Evolutionary conservation across 352 stramenopile genomes (phyloP).

Genomic region (Phytophthora quininea): DNA sequence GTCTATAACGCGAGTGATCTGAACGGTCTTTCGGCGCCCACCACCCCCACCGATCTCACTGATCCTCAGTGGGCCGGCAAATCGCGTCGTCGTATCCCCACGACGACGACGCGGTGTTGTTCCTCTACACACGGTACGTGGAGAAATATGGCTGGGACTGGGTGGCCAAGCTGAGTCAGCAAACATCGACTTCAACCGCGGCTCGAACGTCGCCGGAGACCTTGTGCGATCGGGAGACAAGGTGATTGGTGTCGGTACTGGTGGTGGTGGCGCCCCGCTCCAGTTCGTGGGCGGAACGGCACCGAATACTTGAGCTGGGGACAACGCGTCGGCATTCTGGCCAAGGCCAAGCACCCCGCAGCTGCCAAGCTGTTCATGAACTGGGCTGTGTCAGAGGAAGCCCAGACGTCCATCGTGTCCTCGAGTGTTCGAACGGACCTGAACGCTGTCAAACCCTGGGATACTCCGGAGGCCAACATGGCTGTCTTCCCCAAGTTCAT

Average conservation of each 20-base stretch:
- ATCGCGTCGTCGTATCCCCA: conserved; percentile 59
- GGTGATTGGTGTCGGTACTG: conserved; percentile 32
- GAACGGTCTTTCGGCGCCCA: conserved; percentile 12
- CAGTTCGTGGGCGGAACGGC: conserved; percentile 23
- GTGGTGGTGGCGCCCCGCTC: conserved; percentile 8
- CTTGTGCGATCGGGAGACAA: conserved; percentile 34
- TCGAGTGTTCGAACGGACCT: conserved; percentile 51
- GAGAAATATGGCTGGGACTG: conserved; percentile 66
- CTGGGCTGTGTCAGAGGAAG: conserved; percentile 48
- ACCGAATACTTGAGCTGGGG: conserved; percentile 48
- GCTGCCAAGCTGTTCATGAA: conserved; percentile 66
- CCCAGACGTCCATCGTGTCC: conserved; percentile 32
- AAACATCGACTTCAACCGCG: conserved; percentile 45
- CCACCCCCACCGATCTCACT: conserved; percentile 22
- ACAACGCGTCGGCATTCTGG: conserved; percentile 57
- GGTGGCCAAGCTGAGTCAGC: conserved; percentile 38
- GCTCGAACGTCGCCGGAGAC: conserved; percentile 31
- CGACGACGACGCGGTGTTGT: conserved; percentile 59
- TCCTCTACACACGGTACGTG: conserved; percentile 52
- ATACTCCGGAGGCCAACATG: conserved; percentile 42
- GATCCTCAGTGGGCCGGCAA: too few relatives aligned
- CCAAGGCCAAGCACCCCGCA: conserved; percentile 54
- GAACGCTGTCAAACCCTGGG: conserved; percentile 33
- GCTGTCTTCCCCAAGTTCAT: conserved; percentile 49
- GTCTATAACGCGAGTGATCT: conserved; percentile 41